Base-by-base conservation (phyloP, 192 early-diverging fungal genomes). In the Geosiphon pyriformis region DNA sequence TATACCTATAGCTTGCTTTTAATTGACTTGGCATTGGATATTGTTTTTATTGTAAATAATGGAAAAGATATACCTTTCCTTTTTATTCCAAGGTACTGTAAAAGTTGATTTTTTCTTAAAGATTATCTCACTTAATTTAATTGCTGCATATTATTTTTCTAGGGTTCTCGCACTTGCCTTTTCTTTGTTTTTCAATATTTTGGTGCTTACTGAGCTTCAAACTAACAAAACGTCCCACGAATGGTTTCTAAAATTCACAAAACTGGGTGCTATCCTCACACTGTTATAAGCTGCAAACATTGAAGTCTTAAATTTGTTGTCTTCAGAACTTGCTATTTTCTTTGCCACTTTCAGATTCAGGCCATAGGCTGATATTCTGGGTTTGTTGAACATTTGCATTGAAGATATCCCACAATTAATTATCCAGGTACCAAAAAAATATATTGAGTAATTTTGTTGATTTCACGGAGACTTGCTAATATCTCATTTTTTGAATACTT, bases 401-500 rank as follows among this genome's bases (percentile, higher is more conserved):
- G 60, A 61, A 29, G 60, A 61, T 61, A 12, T 61, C 26, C 60
- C 60, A 29, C 60, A 46, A 46, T 25, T 61, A 17, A 11, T 61
- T 2, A 30, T 61, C 29, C 60, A 61, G 42, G 60, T 61, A 61
- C 18, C 7, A 26, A 61, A 47, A 22, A 32, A 46, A 20, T 37
- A 35, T 60, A 22, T 37, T 22, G 6, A 22, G 17, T 47, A 3
- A n/a, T 25, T 25, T 47, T 47, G 12, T 17, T 18, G 18, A 22
- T 26, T 11, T 22, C n/a, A 0, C 33, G 0, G 3, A 26, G 26
- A 2, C 26, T 10, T 12, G 18, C 2, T 32, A n/a, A n/a, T n/a
- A n/a, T n/a, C n/a, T n/a, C n/a, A n/a, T n/a, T n/a, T n/a, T 57
- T n/a, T n/a, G n/a, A n/a, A n/a, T 30, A 6, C 29, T n/a, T n/a